Percentiles rank a stretch among this genome's conserved stretches.
Conservation (phyloP, 164 flowering plant species). For the Pachysandra terminalis region DNA sequence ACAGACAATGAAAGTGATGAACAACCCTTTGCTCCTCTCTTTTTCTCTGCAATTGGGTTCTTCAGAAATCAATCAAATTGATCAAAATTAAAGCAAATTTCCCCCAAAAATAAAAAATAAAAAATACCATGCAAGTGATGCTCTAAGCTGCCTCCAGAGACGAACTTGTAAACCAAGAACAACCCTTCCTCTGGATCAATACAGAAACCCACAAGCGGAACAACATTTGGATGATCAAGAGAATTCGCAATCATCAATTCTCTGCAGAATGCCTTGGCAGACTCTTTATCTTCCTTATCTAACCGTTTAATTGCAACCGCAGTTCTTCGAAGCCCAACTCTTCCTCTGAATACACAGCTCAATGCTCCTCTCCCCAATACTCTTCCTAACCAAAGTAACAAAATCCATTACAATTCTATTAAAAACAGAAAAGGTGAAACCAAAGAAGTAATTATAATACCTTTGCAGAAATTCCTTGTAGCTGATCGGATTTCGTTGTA, state of each 20-base stretch:
- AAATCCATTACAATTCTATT: conserved; percentile 16
- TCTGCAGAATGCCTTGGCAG: conserved; percentile 82
- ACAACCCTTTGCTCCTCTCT: conserved; percentile 47
- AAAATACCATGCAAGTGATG: conserved; percentile 73
- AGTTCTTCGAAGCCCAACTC: conserved; percentile 62
- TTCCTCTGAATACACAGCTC: conserved; percentile 87
- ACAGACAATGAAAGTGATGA: conserved; percentile 67
- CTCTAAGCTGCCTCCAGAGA: conserved; percentile 91
- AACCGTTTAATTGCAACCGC: conserved; percentile 78
- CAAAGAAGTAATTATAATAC: conserved; percentile 28
- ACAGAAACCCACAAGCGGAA: conserved; percentile 87
- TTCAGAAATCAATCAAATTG: conserved; percentile 14
- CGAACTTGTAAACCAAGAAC: conserved; percentile 81
- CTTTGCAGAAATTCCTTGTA: conserved; percentile 65
- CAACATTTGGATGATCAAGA: conserved; percentile 58
- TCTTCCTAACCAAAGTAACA: conserved; percentile 47
- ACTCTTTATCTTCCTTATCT: conserved; percentile 82
- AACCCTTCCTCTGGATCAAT: conserved; percentile 78
- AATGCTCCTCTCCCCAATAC: conserved; percentile 92
- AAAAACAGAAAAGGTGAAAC: neutral
- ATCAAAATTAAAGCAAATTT: no score
- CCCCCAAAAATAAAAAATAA: conserved; percentile 7
- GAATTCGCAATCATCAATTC: conserved; percentile 94
- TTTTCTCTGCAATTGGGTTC: conserved; percentile 50
- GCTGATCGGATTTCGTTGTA: conserved; percentile 67